Evolutionary conservation across 805 yeast genomes (phyloP).

Genomic region (Candida succiphila): DNA sequence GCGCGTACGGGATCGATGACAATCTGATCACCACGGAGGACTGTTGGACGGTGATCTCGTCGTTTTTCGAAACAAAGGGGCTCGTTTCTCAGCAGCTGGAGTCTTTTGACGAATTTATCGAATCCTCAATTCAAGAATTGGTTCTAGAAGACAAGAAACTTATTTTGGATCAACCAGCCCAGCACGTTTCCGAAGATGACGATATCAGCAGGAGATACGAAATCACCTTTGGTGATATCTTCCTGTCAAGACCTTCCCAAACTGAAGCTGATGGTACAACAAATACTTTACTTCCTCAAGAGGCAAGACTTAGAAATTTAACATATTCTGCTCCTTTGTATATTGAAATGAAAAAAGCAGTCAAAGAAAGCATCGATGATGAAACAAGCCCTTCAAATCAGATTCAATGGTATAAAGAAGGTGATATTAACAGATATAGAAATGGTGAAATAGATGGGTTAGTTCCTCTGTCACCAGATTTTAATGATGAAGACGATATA

Average conservation of each 20-base stretch:
- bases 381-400: constrained; percentile 41
- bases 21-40: constrained; percentile 91
- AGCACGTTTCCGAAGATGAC: constrained; percentile 86
- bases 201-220: constrained; percentile 88
- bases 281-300: constrained; percentile 97
- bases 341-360: constrained; percentile 90
- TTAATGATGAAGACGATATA: constrained; percentile 48
- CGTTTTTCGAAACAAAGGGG: constrained; percentile 94
- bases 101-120: constrained; percentile 96
- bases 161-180: constrained; percentile 96
- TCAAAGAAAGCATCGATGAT: constrained; percentile 74
- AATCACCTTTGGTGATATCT: constrained; percentile 95
- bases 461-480: constrained; percentile 17
- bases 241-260: constrained; percentile 93
- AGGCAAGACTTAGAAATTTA: constrained; percentile 90
- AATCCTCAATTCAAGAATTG: constrained; percentile 91
- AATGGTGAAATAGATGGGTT: constrained; percentile 17
- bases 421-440: constrained; percentile 31
- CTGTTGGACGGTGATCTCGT: constrained; percentile 97
- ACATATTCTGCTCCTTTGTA: constrained; percentile 95
- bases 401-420: constrained; percentile 49
- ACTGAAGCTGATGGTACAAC: constrained; percentile 99
- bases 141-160: constrained; percentile 93
- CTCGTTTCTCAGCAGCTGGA: constrained; percentile 96
- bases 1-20: constrained; percentile 28